Conservation (phyloP, 2,329 filamentous ascomycete species). For the Mariannaea elegans region DNA sequence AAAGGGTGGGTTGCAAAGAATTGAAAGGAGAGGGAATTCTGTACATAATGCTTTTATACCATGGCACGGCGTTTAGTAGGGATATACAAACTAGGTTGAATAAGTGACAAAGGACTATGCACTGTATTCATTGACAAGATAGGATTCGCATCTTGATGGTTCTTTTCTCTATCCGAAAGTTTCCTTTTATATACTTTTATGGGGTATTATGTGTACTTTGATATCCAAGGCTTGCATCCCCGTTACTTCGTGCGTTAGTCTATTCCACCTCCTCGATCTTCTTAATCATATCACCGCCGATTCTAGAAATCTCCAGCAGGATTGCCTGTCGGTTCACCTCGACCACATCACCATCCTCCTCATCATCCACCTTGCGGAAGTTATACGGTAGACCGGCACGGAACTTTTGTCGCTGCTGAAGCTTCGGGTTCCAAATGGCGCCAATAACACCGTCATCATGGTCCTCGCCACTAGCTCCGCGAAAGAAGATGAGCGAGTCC, state of each 20-base stretch:
- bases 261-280: conserved; percentile 63
- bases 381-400: conserved; percentile 75
- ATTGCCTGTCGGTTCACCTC: conserved; percentile 74
- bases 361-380: conserved; percentile 48
- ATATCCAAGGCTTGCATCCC: conserved; percentile 6
- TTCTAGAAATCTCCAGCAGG: conserved; percentile 75
- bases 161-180: conserved; percentile 6
- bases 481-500: conserved; percentile 81
- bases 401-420: conserved; percentile 65
- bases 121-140: neutral
- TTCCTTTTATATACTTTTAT: neutral
- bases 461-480: conserved; percentile 60
- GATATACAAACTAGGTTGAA: conserved; percentile 36
- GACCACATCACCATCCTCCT: conserved; percentile 58
- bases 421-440: conserved; percentile 66
- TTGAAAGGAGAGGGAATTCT: conserved; percentile 31
- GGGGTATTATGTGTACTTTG: conserved; percentile 21
- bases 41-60: conserved; percentile 50
- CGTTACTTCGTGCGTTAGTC: conserved; percentile 17
- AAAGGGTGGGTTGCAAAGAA: conserved; percentile 17
- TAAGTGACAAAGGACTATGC: conserved; percentile 24
- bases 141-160: neutral
- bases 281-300: conserved; percentile 73
- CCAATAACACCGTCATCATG: conserved; percentile 64
- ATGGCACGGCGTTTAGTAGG: conserved; percentile 49